A percentile compares a stretch with the other conserved stretches of the same genome.
Evolutionary conservation across 352 stramenopile species (phyloP).

Genomic region (Globisporangium radiosum): DNA sequence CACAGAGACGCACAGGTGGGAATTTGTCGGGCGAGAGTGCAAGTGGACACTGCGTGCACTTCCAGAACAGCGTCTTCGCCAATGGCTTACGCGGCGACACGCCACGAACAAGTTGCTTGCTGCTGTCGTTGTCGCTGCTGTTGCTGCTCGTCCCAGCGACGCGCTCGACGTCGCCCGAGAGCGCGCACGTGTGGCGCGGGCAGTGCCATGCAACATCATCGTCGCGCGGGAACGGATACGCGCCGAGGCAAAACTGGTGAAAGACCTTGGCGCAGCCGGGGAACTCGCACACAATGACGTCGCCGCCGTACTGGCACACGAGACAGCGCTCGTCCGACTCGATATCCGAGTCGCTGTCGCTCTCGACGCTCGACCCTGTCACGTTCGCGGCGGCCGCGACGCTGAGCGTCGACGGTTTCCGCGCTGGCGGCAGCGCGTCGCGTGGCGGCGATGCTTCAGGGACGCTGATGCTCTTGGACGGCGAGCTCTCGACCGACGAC

Average conservation of each 20-base stretch:
- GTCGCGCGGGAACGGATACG: constrained; percentile 73
- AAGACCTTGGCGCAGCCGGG: constrained; percentile 79
- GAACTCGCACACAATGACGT: constrained; percentile 83
- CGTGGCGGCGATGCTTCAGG: constrained; percentile 31
- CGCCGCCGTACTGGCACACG: constrained; percentile 72
- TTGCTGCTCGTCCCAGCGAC: constrained; percentile 11
- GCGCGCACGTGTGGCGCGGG: constrained; percentile 64
- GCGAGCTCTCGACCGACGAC: constrained; percentile 38
- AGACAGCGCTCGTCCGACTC: constrained; percentile 76
- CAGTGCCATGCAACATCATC: constrained; percentile 80
- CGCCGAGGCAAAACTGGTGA: constrained; percentile 79
- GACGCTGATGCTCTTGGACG: constrained; percentile 16
- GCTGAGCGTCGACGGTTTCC: constrained; percentile 32
- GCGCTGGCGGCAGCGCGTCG: constrained; percentile 7
- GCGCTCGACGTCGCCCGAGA: constrained; percentile 52
- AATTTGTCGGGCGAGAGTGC: constrained; percentile 52
- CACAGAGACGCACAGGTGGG: constrained; percentile 33
- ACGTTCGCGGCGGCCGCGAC: constrained; percentile 21
- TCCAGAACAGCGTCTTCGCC: constrained; percentile 69
- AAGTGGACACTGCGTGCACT: constrained; percentile 69
- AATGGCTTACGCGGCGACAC: constrained; percentile 40
- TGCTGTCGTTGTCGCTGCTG: constrained; percentile 23
- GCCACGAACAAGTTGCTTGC: constrained; percentile 16
- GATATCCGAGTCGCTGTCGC: constrained; percentile 30
- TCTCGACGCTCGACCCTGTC: constrained; percentile 21